Base-by-base conservation (phyloP, 2,329 filamentous ascomycete genomes). In the Trichoderma breve region DNA sequence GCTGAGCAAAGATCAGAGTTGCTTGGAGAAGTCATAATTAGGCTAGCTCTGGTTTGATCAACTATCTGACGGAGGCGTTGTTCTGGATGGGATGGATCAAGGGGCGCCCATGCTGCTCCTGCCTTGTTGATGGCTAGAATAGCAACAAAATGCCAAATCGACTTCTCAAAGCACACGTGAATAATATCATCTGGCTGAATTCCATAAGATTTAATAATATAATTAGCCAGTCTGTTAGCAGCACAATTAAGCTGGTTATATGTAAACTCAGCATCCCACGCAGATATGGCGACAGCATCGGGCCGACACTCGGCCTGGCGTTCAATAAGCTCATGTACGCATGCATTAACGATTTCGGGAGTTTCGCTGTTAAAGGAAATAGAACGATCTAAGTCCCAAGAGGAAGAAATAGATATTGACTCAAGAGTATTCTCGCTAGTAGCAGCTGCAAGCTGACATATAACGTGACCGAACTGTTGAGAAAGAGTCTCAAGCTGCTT, bases 291-390 rank as follows among this genome's bases (percentile, higher is more conserved):
- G 8, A 60, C 61, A n/a, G 57, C 43, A 3, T 64, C 5, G 0
- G 73, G 71, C 0, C 39, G 47, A 6, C 30, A 18, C 3, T 51
- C 21, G 11, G 32, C 73, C 26, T 67, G 58, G 4, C 58, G 53
- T 4, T 53, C 64, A 32, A 75, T 58, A 24, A 75, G 71, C 7
- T 73, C 67, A 57, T 74, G 70, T 1, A 75, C 21, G 47, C 73
- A 86, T 71, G 84, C 43, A 26, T 70, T 43, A 32, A 70, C 9
- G 5, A 64, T 21, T 14, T 57, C 68, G 26, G 24, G 18, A 15
- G 14, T 4, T 6, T 70, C 34, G 18, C 34, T 32, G 9, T 58
- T 70, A 1, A 18, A 18, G 2, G 60, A 57, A 2, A 70, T n/a
- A 12, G 32, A 32, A 0, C 14, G 58, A 12, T 70, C 47, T 3